Conservation (phyloP, 257 asterid genomes). For the Verbena officinalis region DNA sequence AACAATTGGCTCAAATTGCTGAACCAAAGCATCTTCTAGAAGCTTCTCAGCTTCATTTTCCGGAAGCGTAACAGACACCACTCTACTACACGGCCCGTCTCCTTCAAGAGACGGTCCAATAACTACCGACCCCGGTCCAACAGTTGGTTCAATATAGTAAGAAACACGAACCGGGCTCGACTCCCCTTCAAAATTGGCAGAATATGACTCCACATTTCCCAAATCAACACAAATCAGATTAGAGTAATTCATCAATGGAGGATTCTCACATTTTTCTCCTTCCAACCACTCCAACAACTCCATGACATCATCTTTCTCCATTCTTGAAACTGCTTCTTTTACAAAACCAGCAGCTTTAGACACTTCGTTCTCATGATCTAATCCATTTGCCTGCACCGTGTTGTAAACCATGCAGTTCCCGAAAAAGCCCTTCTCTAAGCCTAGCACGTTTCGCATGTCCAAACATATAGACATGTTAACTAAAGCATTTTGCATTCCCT, state of each 20-base stretch:
- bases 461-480: conserved; percentile 42
- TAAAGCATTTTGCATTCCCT: conserved; percentile 30
- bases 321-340: conserved; percentile 27
- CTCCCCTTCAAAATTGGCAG: conserved; percentile 44
- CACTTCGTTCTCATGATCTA: conserved; percentile 26
- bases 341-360: conserved; percentile 45
- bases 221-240: conserved; percentile 44
- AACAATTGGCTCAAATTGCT: conserved; percentile 37
- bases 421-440: conserved; percentile 46
- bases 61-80: conserved; percentile 53
- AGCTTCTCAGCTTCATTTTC: conserved; percentile 53
- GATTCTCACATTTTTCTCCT: conserved; percentile 23
- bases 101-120: conserved; percentile 31
- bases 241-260: conserved; percentile 36
- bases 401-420: conserved; percentile 57
- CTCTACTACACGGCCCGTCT: conserved; percentile 34
- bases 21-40: conserved; percentile 45
- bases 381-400: conserved; percentile 37
- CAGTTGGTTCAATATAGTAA: conserved; percentile 42
- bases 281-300: conserved; percentile 59
- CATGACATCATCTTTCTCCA: conserved; percentile 40
- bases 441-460: conserved; percentile 43
- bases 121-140: conserved; percentile 37
- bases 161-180: conserved; percentile 42
- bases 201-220: conserved; percentile 40